Base-by-base conservation (phyloP, 2,329 filamentous ascomycete species). In the Colletotrichum coccodes region DNA sequence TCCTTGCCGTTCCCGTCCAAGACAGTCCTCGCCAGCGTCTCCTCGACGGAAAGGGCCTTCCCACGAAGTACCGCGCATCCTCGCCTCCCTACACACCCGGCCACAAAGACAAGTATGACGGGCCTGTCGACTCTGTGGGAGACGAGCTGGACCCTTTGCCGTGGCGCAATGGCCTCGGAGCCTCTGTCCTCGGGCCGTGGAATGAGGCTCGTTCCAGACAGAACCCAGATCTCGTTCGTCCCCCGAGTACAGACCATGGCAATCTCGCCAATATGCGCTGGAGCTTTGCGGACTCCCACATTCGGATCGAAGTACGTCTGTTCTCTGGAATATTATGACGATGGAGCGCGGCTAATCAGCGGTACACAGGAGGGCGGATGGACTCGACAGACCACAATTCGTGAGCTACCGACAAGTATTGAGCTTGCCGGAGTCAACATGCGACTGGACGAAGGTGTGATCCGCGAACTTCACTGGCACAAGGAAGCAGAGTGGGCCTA, bases 401-500 rank as follows among this genome's bases (percentile, higher is more conserved):
- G 89, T 36, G 90, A 92, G 78, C 83, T 93, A 3, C 85, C 87
- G 50, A 86, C 86, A 4, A 91, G 89, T 71, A 84, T 88, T n/a
- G 90, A 94, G 75, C 85, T 94, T 53, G 92, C 92, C 3, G 89
- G 90, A 42, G 92, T 94, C 63, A 93, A 94, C 77, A 94, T 94
- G 92, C 87, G 92, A n/a, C 87, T 94, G 2, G 91, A 91, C 47
- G 81, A 88, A 70, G 91, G 91, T 34, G 92, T 91, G 36, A 93
- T 93, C 72, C 90, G 92, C 30, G 92, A 94, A 77, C 84, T 94
- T 6, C 92, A 94, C 76, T 94, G 92, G 92, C 92, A 94, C 82
- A 93, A 92, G 73, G 90, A 93, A 76, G 91, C 91, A 32, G 92
- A 94, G 75, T 94, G 92, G 92, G 91, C 90, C 0, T 94, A 92